These are phyloP conservation scores for Fusarium sacchari DNA, from an alignment of 2,329 filamentous ascomycete species.

Conservation along the genomic window DNA sequence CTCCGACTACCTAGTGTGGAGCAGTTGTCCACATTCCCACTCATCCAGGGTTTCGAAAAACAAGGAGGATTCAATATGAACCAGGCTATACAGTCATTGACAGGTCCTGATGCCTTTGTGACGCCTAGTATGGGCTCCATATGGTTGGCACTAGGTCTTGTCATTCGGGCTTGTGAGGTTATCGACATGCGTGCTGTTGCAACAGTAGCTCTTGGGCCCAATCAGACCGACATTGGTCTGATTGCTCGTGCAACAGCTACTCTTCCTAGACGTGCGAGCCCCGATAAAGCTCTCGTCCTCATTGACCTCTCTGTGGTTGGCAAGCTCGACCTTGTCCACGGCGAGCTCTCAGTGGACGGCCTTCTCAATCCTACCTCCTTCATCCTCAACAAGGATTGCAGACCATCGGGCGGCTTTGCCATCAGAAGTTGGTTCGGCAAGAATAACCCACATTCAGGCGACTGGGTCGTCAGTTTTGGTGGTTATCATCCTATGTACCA, in stretches of 20 bases:
- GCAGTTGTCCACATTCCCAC: neutral
- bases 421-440: neutral
- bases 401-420: accelerated
- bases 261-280: neutral
- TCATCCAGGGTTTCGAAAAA: accelerated
- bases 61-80: neutral
- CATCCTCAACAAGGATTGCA: neutral
- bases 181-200: neutral
- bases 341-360: neutral
- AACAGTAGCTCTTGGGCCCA: accelerated
- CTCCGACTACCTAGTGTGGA: neutral
- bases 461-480: neutral
- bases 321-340: neutral
- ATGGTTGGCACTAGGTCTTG: neutral
- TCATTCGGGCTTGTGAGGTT: neutral
- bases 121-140: neutral
- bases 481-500: neutral
- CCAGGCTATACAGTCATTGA: accelerated
- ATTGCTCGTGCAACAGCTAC: neutral
- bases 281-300: neutral
- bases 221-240: neutral
- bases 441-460: neutral
- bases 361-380: neutral
- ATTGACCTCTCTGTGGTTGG: neutral
- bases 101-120: accelerated